A percentile compares a stretch with the other conserved stretches of the same genome.
Evolutionary conservation across 371 early-diverging fungal species (phyloP).

Genomic region (Funneliformis caledonium): DNA sequence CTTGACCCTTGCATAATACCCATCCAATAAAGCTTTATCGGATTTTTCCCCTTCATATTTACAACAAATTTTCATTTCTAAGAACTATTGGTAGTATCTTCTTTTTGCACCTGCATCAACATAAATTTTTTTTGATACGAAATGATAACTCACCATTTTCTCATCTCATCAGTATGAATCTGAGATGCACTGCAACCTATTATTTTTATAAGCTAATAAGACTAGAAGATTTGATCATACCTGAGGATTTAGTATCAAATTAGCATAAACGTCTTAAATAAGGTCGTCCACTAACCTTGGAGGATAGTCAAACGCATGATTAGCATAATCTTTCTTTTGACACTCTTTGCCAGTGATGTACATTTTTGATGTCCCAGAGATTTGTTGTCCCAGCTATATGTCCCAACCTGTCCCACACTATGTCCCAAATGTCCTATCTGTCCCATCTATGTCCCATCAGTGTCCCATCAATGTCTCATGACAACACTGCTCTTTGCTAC

Average conservation of each 20-base stretch:
- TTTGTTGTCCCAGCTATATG: too few species aligned
- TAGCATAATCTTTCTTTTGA: neutral
- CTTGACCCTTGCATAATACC: neutral
- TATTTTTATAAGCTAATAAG: neutral
- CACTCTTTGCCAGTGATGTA: neutral
- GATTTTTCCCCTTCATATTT: conserved; percentile 1
- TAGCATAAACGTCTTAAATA: neutral
- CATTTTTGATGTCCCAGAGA: too few species aligned
- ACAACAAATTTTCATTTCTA: conserved; percentile 9
- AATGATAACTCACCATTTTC: neutral
- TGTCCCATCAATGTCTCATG: too few species aligned
- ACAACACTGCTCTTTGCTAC: too few species aligned
- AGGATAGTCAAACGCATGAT: neutral
- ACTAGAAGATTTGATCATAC: neutral
- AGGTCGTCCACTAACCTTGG: neutral
- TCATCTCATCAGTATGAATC: neutral
- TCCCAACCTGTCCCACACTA: too few species aligned
- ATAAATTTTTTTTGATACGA: neutral
- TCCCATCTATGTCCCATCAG: too few species aligned
- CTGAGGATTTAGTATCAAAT: neutral
- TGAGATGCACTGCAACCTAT: conserved; percentile 5
- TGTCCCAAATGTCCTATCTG: too few species aligned
- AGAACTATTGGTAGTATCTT: neutral
- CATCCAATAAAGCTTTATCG: neutral
- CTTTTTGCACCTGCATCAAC: neutral